Conservation (phyloP, 1,139 yeast species). For the Yamadazyma mexicana region DNA sequence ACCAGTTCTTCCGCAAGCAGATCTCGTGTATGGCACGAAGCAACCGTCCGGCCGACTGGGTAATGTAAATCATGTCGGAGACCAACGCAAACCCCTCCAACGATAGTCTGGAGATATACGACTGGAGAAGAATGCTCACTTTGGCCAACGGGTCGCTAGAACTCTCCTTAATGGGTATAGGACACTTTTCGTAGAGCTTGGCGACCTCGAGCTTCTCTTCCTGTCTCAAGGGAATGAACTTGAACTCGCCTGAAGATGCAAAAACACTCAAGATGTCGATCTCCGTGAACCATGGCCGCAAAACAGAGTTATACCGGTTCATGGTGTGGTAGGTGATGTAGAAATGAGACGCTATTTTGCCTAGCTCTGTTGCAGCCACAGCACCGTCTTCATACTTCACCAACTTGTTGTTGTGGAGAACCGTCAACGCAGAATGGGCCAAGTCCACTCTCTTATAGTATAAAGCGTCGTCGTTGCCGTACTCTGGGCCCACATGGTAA, state of each 20-base stretch:
- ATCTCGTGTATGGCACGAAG: conserved; percentile 85
- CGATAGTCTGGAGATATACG: conserved; percentile 73
- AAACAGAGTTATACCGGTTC: conserved; percentile 55
- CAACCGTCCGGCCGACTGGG: conserved; percentile 91
- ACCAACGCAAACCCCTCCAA: conserved; percentile 88
- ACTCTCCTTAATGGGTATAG: conserved; percentile 80
- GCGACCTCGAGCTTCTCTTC: conserved; percentile 82
- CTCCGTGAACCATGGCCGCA: conserved; percentile 65
- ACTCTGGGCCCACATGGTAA: conserved; percentile 74
- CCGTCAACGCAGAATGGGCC: conserved; percentile 70
- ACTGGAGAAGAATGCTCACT: conserved; percentile 75
- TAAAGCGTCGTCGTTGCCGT: conserved; percentile 47
- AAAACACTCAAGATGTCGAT: conserved; percentile 79
- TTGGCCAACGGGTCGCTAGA: conserved; percentile 76
- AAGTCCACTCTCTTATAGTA: conserved; percentile 62
- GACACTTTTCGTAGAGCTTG: conserved; percentile 71
- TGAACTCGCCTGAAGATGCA: conserved; percentile 82
- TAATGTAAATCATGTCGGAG: conserved; percentile 91
- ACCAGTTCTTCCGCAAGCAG: conserved; percentile 70
- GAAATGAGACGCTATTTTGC: conserved; percentile 83
- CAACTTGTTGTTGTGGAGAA: conserved; percentile 56
- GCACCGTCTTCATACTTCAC: conserved; percentile 61
- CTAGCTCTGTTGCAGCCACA: conserved; percentile 66
- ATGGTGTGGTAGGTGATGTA: conserved; percentile 79
- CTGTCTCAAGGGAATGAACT: conserved; percentile 76